phyloP scores from a whole-genome alignment of 306 rosid species.

The Vigna trinervia region DNA sequence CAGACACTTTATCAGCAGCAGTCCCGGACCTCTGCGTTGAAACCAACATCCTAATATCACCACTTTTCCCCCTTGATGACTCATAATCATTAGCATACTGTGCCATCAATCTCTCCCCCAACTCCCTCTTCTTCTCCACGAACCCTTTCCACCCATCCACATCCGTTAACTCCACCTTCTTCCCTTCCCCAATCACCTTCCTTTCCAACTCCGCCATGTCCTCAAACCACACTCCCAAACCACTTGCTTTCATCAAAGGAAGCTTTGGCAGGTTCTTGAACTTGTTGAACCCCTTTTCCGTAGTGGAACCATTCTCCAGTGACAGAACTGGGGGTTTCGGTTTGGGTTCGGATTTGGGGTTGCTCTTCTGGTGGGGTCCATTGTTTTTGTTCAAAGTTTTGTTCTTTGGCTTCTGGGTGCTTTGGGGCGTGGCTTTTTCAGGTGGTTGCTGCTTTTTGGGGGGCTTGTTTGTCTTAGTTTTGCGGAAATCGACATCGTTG shows the following conservation, averaged over 20 bases:
- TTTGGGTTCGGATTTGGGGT: constrained; percentile 60
- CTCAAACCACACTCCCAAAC: constrained; percentile 76
- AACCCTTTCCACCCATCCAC: constrained; percentile 72
- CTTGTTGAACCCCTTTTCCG: constrained; percentile 54
- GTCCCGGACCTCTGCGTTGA: constrained; percentile 95
- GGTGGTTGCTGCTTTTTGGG: constrained; percentile 45
- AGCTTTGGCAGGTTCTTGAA: constrained; percentile 75
- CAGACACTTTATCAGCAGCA: constrained; percentile 91
- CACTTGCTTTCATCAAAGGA: constrained; percentile 70
- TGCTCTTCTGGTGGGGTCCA: constrained; percentile 47
- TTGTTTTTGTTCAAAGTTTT: constrained; percentile 25
- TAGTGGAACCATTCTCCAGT: constrained; percentile 49
- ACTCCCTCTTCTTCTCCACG: constrained; percentile 72
- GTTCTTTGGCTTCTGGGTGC: constrained; percentile 46
- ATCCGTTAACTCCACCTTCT: constrained; percentile 54
- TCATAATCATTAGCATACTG: constrained; percentile 81
- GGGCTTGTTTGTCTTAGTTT: constrained; percentile 50
- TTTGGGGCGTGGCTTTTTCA: constrained; percentile 29
- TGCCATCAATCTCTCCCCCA: constrained; percentile 86
- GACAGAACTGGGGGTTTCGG: constrained; percentile 66
- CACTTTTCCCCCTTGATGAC: constrained; percentile 74
- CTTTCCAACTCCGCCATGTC: constrained; percentile 75
- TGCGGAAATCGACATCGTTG: constrained; percentile 91
- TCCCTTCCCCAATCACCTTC: constrained; percentile 70
- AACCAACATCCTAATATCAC: constrained; percentile 88